These are phyloP conservation scores for Colletotrichum aenigma DNA, from an alignment of 2,329 filamentous ascomycete species.

Conservation along the genomic window DNA sequence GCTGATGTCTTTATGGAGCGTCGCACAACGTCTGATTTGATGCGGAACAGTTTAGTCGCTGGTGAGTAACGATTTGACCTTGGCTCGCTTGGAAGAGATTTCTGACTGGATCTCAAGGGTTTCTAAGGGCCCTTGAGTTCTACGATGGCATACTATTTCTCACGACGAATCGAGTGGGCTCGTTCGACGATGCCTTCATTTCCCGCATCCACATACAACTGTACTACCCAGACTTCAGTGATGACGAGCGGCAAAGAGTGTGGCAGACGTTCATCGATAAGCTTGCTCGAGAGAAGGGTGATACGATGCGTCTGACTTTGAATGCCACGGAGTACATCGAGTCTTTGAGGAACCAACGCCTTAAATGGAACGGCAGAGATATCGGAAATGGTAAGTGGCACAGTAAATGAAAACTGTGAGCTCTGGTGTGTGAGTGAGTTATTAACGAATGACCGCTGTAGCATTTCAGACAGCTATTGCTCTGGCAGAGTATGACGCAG, in stretches of 20 bases:
- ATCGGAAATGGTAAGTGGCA: too few relatives aligned
- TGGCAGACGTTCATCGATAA: slow-evolving; percentile 33
- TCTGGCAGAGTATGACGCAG: slow-evolving; percentile 23
- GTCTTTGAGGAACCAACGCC: neutral
- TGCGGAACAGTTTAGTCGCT: slow-evolving; percentile 10
- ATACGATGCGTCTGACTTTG: slow-evolving; percentile 24
- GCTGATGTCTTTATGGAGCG: slow-evolving; percentile 27
- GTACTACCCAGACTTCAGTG: slow-evolving; percentile 29
- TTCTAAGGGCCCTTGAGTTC: slow-evolving; percentile 27
- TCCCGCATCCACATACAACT: slow-evolving; percentile 33
- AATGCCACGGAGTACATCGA: slow-evolving; percentile 23
- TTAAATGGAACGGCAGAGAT: slow-evolving; percentile 28
- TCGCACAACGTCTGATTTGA: slow-evolving; percentile 18
- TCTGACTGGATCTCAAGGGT: too few relatives aligned
- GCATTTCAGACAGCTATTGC: slow-evolving; percentile 35
- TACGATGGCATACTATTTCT: slow-evolving; percentile 36
- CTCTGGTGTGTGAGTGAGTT: too few relatives aligned
- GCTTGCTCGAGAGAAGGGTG: slow-evolving; percentile 24
- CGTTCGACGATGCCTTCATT: slow-evolving; percentile 35
- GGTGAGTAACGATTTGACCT: too few relatives aligned
- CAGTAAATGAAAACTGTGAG: too few relatives aligned
- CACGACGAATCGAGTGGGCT: slow-evolving; percentile 30
- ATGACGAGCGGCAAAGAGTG: slow-evolving; percentile 26
- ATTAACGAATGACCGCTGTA: too few relatives aligned
- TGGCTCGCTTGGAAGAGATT: too few relatives aligned